phyloP scores from a whole-genome alignment of 2,329 filamentous ascomycete species.

The Aspergillus niger region DNA sequence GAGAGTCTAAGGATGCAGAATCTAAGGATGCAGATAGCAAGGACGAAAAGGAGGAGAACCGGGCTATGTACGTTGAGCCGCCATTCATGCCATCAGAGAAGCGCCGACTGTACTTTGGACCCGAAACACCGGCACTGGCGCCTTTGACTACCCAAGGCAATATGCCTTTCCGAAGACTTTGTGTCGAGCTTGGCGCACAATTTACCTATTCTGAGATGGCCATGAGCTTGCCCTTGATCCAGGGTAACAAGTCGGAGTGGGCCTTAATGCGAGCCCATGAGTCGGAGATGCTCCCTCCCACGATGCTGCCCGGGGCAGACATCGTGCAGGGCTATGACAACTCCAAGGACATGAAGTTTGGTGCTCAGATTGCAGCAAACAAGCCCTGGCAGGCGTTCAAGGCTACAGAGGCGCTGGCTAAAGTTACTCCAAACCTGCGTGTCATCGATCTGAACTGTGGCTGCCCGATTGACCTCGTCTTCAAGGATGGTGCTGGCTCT shows the following conservation, averaged over 20 bases:
- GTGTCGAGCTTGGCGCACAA: conserved; percentile 83
- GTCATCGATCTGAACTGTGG: conserved; percentile 96
- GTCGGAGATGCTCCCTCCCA: conserved; percentile 73
- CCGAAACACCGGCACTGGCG: conserved; percentile 89
- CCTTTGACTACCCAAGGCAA: conserved; percentile 97
- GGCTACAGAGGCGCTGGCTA: conserved; percentile 77
- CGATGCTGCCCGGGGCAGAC: conserved; percentile 55
- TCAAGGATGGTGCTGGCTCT: conserved; percentile 82
- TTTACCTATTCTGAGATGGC: conserved; percentile 99
- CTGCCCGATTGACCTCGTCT: conserved; percentile 94
- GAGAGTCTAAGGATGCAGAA: conserved; percentile 25
- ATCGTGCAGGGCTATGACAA: conserved; percentile 79
- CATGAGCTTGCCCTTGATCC: conserved; percentile 83
- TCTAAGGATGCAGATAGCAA: conserved; percentile 43
- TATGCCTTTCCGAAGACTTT: conserved; percentile 87
- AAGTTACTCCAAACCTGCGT: conserved; percentile 77
- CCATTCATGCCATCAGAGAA: conserved; percentile 93
- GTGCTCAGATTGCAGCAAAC: conserved; percentile 88
- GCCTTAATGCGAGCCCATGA: conserved; percentile 90
- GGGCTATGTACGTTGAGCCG: conserved; percentile 80
- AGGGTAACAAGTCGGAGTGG: conserved; percentile 92
- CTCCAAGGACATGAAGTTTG: conserved; percentile 80
- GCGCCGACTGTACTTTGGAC: conserved; percentile 86
- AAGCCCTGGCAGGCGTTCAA: conserved; percentile 91
- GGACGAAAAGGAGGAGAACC: conserved; percentile 63